A percentile compares a stretch with the other conserved stretches of the same genome.
Evolutionary conservation across 495 filamentous ascomycete species (phyloP).

Genomic region (Daldinia grandis): DNA sequence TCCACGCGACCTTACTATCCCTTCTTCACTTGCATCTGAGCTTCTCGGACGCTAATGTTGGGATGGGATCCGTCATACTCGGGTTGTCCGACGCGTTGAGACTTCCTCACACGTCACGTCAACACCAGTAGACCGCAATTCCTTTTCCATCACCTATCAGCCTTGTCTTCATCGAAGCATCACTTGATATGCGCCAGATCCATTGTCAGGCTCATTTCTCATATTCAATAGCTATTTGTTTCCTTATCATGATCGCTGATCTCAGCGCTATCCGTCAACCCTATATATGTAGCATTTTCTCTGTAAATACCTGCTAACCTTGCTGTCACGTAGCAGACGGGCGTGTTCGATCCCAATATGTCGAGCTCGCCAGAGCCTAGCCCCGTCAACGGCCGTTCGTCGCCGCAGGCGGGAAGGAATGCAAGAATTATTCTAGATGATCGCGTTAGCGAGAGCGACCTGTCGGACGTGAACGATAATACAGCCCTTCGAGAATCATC

Average conservation of each 20-base stretch:
- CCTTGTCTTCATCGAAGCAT: constrained; percentile 57
- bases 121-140: constrained; percentile 49
- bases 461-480: constrained; percentile 56
- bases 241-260: constrained; percentile 50
- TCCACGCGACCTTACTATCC: constrained; percentile 52
- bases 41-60: constrained; percentile 41
- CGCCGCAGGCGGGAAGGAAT: constrained; percentile 42
- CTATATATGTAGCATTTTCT: constrained; percentile 29
- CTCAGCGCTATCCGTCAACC: constrained; percentile 42
- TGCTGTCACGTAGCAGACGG: constrained; percentile 57
- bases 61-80: constrained; percentile 47
- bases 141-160: constrained; percentile 51
- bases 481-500: constrained; percentile 34
- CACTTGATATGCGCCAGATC: constrained; percentile 56
- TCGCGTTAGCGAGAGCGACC: constrained; percentile 55
- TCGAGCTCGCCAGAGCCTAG: constrained; percentile 59
- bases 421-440: constrained; percentile 42
- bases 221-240: constrained; percentile 35
- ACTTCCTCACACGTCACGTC: constrained; percentile 28
- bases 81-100: constrained; percentile 44
- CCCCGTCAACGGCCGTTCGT: constrained; percentile 54
- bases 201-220: constrained; percentile 46
- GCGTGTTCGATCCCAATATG: constrained; percentile 54
- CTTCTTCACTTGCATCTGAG: constrained; percentile 42
- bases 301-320: constrained; percentile 52